phyloP scores from a whole-genome alignment of 148 eudicot genomes.

The Silene conica region DNA sequence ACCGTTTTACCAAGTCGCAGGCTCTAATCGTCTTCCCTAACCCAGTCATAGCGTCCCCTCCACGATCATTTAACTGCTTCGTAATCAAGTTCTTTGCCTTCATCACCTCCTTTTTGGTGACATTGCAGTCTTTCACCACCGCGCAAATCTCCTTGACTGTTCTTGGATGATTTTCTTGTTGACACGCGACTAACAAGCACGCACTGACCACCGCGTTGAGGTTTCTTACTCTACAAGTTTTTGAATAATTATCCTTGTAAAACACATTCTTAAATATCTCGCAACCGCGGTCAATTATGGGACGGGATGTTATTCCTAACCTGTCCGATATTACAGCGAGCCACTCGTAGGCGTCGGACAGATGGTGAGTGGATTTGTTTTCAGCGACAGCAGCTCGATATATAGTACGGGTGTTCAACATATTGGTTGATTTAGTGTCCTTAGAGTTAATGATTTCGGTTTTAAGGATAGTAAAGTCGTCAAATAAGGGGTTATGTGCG shows the following conservation, averaged over 20 bases:
- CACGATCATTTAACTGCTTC: conserved; percentile 1
- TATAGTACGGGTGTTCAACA: no score
- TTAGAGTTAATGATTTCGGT: conserved; percentile 51
- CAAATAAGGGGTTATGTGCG: conserved; percentile 40
- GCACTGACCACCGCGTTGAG: conserved; percentile 9
- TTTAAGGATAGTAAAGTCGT: conserved; percentile 32
- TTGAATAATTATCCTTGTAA: neutral
- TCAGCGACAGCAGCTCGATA: no score
- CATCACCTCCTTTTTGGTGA: conserved; percentile 4
- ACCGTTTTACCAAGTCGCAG: conserved; percentile 9
- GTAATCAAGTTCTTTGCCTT: conserved; percentile 6
- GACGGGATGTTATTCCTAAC: neutral
- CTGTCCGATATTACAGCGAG: conserved; percentile 7
- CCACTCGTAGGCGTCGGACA: neutral
- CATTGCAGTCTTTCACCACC: neutral
- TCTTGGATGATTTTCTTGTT: conserved; percentile 3
- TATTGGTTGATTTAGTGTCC: neutral
- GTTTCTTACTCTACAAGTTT: conserved; percentile 8
- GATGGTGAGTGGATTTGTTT: neutral
- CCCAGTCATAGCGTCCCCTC: neutral
- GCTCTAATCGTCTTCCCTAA: neutral
- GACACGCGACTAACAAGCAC: conserved; percentile 21
- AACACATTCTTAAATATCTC: conserved; percentile 7
- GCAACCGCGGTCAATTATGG: neutral
- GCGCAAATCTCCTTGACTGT: conserved; percentile 24